These are phyloP conservation scores for Aquilaria malaccensis DNA, from an alignment of 345 rosid species.

Conservation along the genomic window DNA sequence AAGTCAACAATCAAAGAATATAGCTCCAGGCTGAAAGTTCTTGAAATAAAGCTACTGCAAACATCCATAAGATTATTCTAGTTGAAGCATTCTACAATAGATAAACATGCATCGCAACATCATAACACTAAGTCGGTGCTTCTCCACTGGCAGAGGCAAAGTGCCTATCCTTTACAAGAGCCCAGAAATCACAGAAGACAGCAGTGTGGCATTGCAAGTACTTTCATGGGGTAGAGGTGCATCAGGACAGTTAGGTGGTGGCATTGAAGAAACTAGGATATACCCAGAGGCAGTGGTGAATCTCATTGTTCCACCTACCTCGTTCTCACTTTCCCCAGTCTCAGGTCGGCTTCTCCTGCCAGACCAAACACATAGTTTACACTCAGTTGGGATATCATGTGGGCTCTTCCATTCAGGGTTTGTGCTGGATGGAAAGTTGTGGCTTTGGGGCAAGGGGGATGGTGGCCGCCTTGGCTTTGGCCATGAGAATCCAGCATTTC, in stretches of 20 bases:
- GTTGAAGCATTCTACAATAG: too few relatives aligned
- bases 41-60: too few relatives aligned
- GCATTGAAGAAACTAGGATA: conserved; percentile 65
- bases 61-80: too few relatives aligned
- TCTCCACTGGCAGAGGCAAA: conserved; percentile 22
- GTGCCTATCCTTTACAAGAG: conserved; percentile 39
- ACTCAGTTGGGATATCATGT: conserved; percentile 54
- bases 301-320: conserved; percentile 37
- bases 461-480: conserved; percentile 94
- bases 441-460: conserved; percentile 96
- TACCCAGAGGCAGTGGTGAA: conserved; percentile 69
- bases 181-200: conserved; percentile 28
- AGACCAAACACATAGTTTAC: conserved; percentile 10
- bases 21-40: too few relatives aligned
- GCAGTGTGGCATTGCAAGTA: conserved; percentile 43
- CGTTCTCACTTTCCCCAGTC: conserved; percentile 43
- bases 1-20: too few relatives aligned
- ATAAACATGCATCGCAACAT: too few relatives aligned
- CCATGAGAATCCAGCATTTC: conserved; percentile 62
- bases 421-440: conserved; percentile 49
- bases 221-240: conserved; percentile 92
- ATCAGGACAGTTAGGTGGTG: conserved; percentile 94
- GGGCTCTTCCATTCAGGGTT: conserved; percentile 85
- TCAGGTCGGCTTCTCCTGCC: conserved; percentile 38
- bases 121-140: too few relatives aligned